Conservation (phyloP, 106 monocot genomes). For the Dioscorea alata region DNA sequence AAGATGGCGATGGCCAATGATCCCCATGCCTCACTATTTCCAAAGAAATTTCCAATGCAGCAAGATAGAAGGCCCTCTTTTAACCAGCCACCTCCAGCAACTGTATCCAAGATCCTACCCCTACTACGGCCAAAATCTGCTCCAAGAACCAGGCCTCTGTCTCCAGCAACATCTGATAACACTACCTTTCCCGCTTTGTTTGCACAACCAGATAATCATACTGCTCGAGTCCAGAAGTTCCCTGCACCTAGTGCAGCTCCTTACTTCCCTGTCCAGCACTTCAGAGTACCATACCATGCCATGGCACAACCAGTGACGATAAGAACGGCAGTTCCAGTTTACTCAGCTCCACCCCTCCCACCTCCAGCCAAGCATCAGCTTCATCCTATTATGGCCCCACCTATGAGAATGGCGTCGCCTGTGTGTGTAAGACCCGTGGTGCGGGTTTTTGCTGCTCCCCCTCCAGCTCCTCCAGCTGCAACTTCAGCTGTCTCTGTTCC, state of each 20-base stretch:
- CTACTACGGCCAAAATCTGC: slow-evolving; percentile 54
- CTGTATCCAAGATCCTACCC: slow-evolving; percentile 82
- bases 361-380: slow-evolving; percentile 27
- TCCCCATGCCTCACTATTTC: slow-evolving; percentile 53
- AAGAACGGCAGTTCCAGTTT: slow-evolving; percentile 79
- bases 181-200: neutral
- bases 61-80: slow-evolving; percentile 32
- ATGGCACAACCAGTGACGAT: slow-evolving; percentile 88
- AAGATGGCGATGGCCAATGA: slow-evolving; percentile 74
- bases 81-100: slow-evolving; percentile 13
- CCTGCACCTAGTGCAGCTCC: slow-evolving; percentile 62
- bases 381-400: slow-evolving; percentile 22
- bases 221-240: slow-evolving; percentile 35
- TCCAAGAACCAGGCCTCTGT: slow-evolving; percentile 23
- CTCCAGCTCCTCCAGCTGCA: slow-evolving; percentile 3
- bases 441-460: slow-evolving; percentile 54
- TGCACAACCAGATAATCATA: slow-evolving; percentile 15
- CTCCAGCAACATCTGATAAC: slow-evolving; percentile 22
- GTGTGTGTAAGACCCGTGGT: slow-evolving; percentile 65
- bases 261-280: slow-evolving; percentile 63
- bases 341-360: slow-evolving; percentile 68
- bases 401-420: slow-evolving; percentile 52
- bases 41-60: slow-evolving; percentile 64
- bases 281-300: slow-evolving; percentile 37
- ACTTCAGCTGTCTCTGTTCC: neutral